Base-by-base conservation (phyloP, 1,284 basidiomycete genomes). In the Heterobasidion irregulare region DNA sequence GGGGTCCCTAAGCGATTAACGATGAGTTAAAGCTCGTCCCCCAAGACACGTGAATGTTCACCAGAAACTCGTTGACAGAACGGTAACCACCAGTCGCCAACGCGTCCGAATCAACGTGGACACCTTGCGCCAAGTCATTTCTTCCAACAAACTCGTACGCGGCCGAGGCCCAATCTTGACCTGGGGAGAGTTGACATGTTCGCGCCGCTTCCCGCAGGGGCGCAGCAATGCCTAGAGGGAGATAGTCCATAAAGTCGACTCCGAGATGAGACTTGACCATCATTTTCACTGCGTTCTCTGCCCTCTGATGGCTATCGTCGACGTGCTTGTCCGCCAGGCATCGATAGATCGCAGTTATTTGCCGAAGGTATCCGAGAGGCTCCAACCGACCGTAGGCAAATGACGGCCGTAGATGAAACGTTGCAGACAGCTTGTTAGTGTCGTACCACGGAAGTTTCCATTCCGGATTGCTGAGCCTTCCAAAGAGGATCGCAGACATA, bases 191-290 rank as follows among this genome's bases (percentile, higher is more conserved):
- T 63, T 95, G 93, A 62, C 89, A 92, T 9, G 86, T 84, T 53
- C 92, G 74, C 26, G 91, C 74, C 6, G 89, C 90, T 68, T 98
- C 95, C 53, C 84, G 74, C 5, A 98, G 71, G 0, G 94, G 94
- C 8, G 92, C 73, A 1, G 86, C 82, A 15, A 96, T 70, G 0
- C 89, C 90, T 6, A 91, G 68, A 1, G 92, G 83, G n/a, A 91
- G 66, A 19, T 72, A 62, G 62, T 78, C 68, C 70, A 82, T 64
- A 61, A 84, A 59, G 7, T 74, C 76, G 15, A 68, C 64, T 53
- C 76, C 78, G 47, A 83, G 72, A 2, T 75, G 68, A 12, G 72
- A 64, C 0, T 72, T 67, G 32, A 92, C 76, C 71, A 94, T 80
- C 32, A 73, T 68, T 16, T 76, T 70, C 12, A 94, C 77, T 0